A percentile compares a stretch with the other conserved stretches of the same genome.
Conservation (phyloP, 306 rosid species). For the Gleditsia sinensis region DNA sequence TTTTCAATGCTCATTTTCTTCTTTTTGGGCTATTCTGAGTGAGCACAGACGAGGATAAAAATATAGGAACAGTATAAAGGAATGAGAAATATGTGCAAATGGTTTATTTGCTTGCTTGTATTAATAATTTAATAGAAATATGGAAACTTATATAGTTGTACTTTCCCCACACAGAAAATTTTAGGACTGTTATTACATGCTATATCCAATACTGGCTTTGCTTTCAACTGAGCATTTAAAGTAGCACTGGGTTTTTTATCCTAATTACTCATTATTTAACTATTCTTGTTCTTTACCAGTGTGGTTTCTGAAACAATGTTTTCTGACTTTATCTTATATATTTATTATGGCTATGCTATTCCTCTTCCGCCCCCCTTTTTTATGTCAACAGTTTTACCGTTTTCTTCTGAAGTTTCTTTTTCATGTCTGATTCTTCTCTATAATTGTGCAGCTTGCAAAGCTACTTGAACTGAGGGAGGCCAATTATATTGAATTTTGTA, state of each 20-base stretch:
- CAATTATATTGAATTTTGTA: slow-evolving; percentile 91
- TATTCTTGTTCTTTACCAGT: neutral
- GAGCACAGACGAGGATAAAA: too few relatives aligned
- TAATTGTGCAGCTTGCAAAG: slow-evolving; percentile 83
- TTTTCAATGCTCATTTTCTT: too few relatives aligned
- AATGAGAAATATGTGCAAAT: too few relatives aligned
- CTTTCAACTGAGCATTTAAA: slow-evolving; percentile 4
- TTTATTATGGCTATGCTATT: neutral
- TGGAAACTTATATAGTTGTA: neutral
- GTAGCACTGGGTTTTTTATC: neutral
- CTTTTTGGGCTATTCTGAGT: too few relatives aligned
- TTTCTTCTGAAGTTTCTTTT: slow-evolving; percentile 7
- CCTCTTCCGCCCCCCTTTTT: neutral
- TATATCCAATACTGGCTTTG: neutral
- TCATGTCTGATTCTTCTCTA: slow-evolving; percentile 32
- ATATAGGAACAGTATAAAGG: too few relatives aligned
- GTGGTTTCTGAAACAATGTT: neutral
- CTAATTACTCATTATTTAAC: slow-evolving; percentile 6
- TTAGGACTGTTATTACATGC: slow-evolving; percentile 7
- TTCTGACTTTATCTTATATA: neutral
- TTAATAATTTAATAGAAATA: neutral
- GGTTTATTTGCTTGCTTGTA: neutral
- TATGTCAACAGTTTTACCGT: neutral
- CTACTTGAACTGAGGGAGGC: slow-evolving; percentile 94
- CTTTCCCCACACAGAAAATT: neutral